Evolutionary conservation across 306 rosid species (phyloP), one percentile per base, ranked within the genome.

Genomic region (Casuarina equisetifolia): DNA sequence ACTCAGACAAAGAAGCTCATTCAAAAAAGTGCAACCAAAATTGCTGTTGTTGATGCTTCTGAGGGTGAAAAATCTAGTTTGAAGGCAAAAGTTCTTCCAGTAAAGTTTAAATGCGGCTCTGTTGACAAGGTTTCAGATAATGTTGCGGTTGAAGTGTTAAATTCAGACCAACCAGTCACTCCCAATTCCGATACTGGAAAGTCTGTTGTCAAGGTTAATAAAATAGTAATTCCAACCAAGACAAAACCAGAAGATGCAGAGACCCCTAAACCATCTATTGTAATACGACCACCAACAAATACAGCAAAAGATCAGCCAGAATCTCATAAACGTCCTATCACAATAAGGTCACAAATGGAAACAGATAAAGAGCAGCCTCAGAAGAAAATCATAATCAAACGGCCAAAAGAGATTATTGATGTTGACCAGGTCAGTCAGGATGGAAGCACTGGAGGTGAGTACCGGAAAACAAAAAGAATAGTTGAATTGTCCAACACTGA

Each of bases 41-140:
- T 82, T 74, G 88, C 90, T 9, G 80, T 83, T 32, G 84, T 85
- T 74, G 98, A 93, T 59, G 78, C 85, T 61, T 55, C 80, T 13
- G 92, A 88, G 74, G 82, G 74, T 68, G 92, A 88, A 55, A 85
- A 77, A 78, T 57, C 78, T 43, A 75, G 79, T 53, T 73, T 51
- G 74, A 75, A 68, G 71, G 63, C 91, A 62, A 88, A 88, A 77
- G 77, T 84, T 72, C 83, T 90, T 72, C 97, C 98, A 9, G 57
- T 95, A 84, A 92, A 90, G 79, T 92, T 95, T 85, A 89, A 90
- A 88, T 95, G 97, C 58, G 80, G 95, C 82, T 90, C 97, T 64
- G 62, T 91, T 32, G 98, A 95, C 71, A 93, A 85, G 76, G 73
- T 86, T 67, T 79, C 88, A 64, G 98, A 93, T 71, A 89, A 80